Evolutionary conservation across 768 basidiomycete species (phyloP).

Genomic region (Lentinula boryana): DNA sequence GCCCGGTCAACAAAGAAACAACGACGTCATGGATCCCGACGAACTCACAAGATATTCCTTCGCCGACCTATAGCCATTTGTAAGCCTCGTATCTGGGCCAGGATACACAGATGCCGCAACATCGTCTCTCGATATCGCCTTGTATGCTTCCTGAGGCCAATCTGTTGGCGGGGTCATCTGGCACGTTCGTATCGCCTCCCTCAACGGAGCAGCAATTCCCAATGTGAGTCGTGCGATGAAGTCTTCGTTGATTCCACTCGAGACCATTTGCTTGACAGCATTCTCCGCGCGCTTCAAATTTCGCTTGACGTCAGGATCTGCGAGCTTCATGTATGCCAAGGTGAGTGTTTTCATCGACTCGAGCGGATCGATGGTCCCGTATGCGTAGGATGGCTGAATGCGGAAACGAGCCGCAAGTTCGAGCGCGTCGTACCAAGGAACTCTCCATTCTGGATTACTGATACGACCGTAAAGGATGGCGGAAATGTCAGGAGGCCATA

Average conservation of each 20-base stretch:
- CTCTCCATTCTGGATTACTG: constrained; percentile 65
- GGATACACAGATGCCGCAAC: constrained; percentile 58
- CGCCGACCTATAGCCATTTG: constrained; percentile 49
- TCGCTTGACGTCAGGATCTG: constrained; percentile 44
- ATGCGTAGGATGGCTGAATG: constrained; percentile 51
- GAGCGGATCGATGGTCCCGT: constrained; percentile 58
- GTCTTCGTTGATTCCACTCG: constrained; percentile 29
- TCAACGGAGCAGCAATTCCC: constrained; percentile 70
- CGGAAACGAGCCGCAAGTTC: constrained; percentile 43
- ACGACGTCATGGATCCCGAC: not conserved
- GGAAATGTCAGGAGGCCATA: constrained; percentile 75
- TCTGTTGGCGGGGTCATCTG: constrained; percentile 70
- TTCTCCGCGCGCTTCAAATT: constrained; percentile 63
- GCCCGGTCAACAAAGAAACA: constrained; percentile 6
- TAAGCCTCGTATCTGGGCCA: constrained; percentile 32
- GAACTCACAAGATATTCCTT: constrained; percentile 53
- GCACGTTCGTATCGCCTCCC: constrained; percentile 81
- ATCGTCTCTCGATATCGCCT: constrained; percentile 68
- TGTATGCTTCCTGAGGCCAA: constrained; percentile 69
- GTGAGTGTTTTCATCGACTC: constrained; percentile 47
- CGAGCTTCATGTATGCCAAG: constrained; percentile 50
- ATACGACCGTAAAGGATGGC: constrained; percentile 56
- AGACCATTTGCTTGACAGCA: constrained; percentile 52
- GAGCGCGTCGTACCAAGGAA: constrained; percentile 44
- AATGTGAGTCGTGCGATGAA: constrained; percentile 56